These are phyloP conservation scores for Debaryomyces maramus DNA, from an alignment of 805 yeast species.

Conservation along the genomic window DNA sequence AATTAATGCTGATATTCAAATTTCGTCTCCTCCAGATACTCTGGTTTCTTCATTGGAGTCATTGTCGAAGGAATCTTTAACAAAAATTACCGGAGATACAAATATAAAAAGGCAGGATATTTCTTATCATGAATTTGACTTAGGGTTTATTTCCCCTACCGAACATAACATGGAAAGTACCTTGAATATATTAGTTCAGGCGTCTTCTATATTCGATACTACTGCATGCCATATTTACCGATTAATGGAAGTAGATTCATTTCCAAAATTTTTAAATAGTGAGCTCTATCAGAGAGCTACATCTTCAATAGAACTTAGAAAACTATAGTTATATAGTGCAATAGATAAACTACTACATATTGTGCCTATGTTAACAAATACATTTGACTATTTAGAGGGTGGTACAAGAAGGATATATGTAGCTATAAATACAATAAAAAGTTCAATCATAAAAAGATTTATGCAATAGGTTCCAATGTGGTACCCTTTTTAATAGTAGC, in stretches of 20 bases:
- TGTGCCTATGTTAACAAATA: neutral
- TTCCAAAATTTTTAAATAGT: conserved; percentile 60
- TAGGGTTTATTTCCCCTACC: conserved; percentile 9
- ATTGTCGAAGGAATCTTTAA: neutral
- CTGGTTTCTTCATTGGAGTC: neutral
- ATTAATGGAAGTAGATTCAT: conserved; percentile 71
- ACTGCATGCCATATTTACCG: conserved; percentile 51
- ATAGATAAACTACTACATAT: neutral
- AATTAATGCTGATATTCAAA: neutral
- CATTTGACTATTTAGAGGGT: neutral
- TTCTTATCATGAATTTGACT: neutral
- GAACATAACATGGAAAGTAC: conserved; percentile 4
- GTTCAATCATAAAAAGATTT: conserved; percentile 10
- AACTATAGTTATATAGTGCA: neutral
- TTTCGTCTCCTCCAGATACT: neutral
- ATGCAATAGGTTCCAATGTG: conserved; percentile 74
- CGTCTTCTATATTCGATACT: conserved; percentile 41
- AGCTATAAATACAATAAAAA: conserved; percentile 22
- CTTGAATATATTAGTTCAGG: conserved; percentile 14
- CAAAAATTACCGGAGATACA: conserved; percentile 1
- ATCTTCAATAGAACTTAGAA: conserved; percentile 1
- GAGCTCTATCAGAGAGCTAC: conserved; percentile 19
- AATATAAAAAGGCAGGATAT: conserved; percentile 7
- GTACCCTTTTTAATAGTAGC: conserved; percentile 96
- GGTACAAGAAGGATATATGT: conserved; percentile 4